Percentiles rank a stretch among this genome's conserved stretches.
phyloP scores from a whole-genome alignment of 129 eudicot species.

The Deinandra increscens region DNA sequence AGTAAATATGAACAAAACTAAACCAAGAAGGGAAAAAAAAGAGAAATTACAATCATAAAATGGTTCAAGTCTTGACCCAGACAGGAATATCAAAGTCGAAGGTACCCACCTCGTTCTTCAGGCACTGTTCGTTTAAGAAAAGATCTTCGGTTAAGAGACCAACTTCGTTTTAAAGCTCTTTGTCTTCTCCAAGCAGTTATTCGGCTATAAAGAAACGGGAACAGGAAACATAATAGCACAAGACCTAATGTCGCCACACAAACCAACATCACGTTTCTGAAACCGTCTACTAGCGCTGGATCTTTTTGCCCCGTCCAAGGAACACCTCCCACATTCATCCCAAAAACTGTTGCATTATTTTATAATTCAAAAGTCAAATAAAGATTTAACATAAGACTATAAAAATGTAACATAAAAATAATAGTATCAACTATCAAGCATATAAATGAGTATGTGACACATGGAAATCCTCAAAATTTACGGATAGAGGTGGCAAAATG shows the following conservation, averaged over 20 bases:
- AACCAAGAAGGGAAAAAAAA: background rate
- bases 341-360: conserved; percentile 57
- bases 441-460: background rate
- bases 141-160: conserved; percentile 59
- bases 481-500: background rate
- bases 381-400: background rate
- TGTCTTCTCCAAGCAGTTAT: conserved; percentile 65
- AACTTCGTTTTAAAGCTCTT: conserved; percentile 43
- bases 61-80: conserved; percentile 3
- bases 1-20: conserved; percentile 10
- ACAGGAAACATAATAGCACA: conserved; percentile 71
- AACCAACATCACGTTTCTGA: conserved; percentile 73
- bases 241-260: conserved; percentile 57
- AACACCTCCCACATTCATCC: conserved; percentile 99
- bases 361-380: conserved; percentile 18
- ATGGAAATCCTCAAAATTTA: background rate
- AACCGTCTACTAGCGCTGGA: conserved; percentile 66
- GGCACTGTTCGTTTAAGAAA: conserved; percentile 43
- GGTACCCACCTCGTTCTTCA: conserved; percentile 59
- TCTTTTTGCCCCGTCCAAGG: conserved; percentile 86
- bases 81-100: conserved; percentile 47
- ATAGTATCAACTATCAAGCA: background rate
- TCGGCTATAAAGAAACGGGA: conserved; percentile 52
- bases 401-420: background rate
- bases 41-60: background rate